Conservation (phyloP, 108 stramenopile genomes). For the Epipyxis sp. region DNA sequence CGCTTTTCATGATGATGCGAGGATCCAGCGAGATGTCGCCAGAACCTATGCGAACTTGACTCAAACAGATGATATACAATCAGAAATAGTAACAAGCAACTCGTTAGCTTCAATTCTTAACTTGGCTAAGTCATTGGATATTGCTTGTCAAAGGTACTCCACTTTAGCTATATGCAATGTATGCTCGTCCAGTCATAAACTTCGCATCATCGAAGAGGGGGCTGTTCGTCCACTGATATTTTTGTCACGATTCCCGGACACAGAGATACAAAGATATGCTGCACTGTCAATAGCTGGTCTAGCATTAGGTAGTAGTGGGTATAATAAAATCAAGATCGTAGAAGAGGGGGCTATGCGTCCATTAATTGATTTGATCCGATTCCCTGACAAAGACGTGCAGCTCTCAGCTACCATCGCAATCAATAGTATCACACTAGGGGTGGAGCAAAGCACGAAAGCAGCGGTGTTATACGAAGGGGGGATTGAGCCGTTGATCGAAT, state of each 20-base stretch:
- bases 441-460: slow-evolving; percentile 52
- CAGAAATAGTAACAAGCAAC: slow-evolving; percentile 54
- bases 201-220: slow-evolving; percentile 60
- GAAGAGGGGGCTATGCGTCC: slow-evolving; percentile 65
- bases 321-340: slow-evolving; percentile 60
- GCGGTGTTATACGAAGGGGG: slow-evolving; percentile 61
- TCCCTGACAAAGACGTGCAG: slow-evolving; percentile 67
- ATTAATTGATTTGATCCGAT: slow-evolving; percentile 64
- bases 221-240: slow-evolving; percentile 67
- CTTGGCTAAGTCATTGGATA: slow-evolving; percentile 69
- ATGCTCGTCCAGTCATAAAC: slow-evolving; percentile 54
- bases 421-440: slow-evolving; percentile 63
- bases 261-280: slow-evolving; percentile 75
- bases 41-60: slow-evolving; percentile 66
- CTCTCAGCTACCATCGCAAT: slow-evolving; percentile 64
- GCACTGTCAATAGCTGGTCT: slow-evolving; percentile 68
- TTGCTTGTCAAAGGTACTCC: slow-evolving; percentile 69
- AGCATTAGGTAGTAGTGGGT: slow-evolving; percentile 62
- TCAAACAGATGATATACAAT: slow-evolving; percentile 56
- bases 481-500: slow-evolving; percentile 54
- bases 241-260: slow-evolving; percentile 68
- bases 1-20: slow-evolving; percentile 41
- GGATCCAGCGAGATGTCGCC: slow-evolving; percentile 70
- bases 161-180: slow-evolving; percentile 72
- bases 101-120: slow-evolving; percentile 63